A percentile compares a stretch with the other conserved stretches of the same genome.
phyloP scores from a whole-genome alignment of 306 rosid genomes.

The Canavalia gladiata region DNA sequence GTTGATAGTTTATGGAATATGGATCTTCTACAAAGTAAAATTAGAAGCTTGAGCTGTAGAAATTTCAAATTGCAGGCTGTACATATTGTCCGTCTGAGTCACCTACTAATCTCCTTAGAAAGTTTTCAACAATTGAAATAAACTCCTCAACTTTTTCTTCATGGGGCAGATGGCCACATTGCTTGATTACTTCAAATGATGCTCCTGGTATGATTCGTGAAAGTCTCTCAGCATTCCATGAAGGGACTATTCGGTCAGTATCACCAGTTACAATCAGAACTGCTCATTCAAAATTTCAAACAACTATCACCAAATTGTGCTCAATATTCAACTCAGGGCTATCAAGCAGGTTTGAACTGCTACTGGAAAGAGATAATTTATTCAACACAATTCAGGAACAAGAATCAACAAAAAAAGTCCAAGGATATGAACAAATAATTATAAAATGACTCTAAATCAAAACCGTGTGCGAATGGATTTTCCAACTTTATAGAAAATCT shows the following conservation, averaged over 20 bases:
- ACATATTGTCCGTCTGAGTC: conserved; percentile 53
- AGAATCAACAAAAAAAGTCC: neutral
- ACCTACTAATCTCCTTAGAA: conserved; percentile 60
- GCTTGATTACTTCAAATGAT: conserved; percentile 71
- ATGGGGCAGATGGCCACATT: conserved; percentile 91
- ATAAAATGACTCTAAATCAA: conserved; percentile 32
- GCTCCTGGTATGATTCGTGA: conserved; percentile 84
- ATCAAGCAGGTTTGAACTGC: conserved; percentile 10
- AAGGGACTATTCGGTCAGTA: conserved; percentile 77
- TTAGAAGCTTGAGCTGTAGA: conserved; percentile 6
- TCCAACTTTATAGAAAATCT: neutral
- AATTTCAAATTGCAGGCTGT: conserved; percentile 49
- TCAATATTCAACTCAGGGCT: conserved; percentile 27
- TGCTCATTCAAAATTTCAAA: conserved; percentile 48
- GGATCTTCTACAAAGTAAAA: conserved; percentile 32
- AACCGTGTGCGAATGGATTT: conserved; percentile 13
- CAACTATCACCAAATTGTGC: conserved; percentile 36
- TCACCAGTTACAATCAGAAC: conserved; percentile 93
- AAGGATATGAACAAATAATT: conserved; percentile 15
- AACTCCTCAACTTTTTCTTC: conserved; percentile 92
- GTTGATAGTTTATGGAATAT: neutral
- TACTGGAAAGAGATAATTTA: conserved; percentile 5
- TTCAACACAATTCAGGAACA: conserved; percentile 34
- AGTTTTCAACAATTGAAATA: conserved; percentile 73
- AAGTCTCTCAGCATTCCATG: conserved; percentile 93